Percentiles rank a stretch among this genome's conserved stretches.
These are phyloP conservation scores for Ceriops zippeliana DNA, from an alignment of 345 rosid species.

Conservation along the genomic window DNA sequence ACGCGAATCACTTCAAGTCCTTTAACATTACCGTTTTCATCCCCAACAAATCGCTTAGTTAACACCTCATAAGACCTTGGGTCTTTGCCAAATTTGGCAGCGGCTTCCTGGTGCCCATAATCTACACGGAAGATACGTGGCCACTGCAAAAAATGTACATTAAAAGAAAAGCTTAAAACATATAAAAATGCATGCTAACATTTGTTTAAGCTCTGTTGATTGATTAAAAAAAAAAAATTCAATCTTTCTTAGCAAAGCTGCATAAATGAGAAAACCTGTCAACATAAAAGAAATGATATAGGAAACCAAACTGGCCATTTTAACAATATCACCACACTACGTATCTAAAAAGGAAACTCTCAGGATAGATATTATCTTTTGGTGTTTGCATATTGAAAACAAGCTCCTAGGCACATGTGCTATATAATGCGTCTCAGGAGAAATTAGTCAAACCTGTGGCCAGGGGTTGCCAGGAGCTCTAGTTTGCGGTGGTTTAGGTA, in stretches of 20 bases:
- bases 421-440: neutral
- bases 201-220: neutral
- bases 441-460: conserved; percentile 72
- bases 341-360: too few species aligned
- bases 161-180: conserved; percentile 5
- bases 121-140: conserved; percentile 91
- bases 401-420: neutral
- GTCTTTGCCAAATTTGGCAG: conserved; percentile 80
- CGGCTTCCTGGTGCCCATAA: conserved; percentile 96
- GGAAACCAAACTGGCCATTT: too few species aligned
- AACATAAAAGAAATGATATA: too few species aligned
- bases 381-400: neutral
- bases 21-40: conserved; percentile 69
- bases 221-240: too few species aligned
- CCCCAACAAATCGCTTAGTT: conserved; percentile 87
- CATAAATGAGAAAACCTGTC: too few species aligned
- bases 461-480: conserved; percentile 99
- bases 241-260: too few species aligned
- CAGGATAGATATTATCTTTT: neutral
- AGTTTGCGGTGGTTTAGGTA: conserved; percentile 77
- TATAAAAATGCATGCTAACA: neutral
- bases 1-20: conserved; percentile 78
- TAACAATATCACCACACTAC: too few species aligned
- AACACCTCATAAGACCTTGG: conserved; percentile 90
- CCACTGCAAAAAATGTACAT: conserved; percentile 79